phyloP scores from a whole-genome alignment of 352 stramenopile species.

The Aphanomyces cochlioides region DNA sequence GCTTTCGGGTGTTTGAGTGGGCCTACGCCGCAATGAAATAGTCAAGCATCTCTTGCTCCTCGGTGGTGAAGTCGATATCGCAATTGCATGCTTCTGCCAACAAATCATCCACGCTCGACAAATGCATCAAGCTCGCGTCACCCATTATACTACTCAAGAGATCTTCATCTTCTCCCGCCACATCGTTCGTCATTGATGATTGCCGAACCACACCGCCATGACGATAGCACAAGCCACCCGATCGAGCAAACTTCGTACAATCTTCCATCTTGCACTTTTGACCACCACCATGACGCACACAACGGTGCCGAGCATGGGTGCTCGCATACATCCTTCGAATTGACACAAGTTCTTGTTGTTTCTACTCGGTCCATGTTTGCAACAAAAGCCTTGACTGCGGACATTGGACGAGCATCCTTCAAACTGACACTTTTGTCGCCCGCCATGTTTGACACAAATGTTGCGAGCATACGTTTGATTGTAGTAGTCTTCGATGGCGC shows the following conservation, averaged over 20 bases:
- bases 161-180: too few relatives aligned
- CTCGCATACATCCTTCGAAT: background rate
- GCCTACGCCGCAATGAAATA: too few relatives aligned
- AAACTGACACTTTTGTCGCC: conserved; percentile 57
- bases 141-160: too few relatives aligned
- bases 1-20: too few relatives aligned
- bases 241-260: background rate
- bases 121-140: too few relatives aligned
- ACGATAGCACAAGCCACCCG: too few relatives aligned
- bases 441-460: conserved; percentile 72
- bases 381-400: conserved; percentile 62
- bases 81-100: too few relatives aligned
- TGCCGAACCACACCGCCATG: too few relatives aligned
- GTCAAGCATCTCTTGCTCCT: too few relatives aligned
- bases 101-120: too few relatives aligned
- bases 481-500: conserved; percentile 64
- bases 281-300: conserved; percentile 16
- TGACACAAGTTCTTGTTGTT: conserved; percentile 10
- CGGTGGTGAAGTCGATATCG: too few relatives aligned
- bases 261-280: conserved; percentile 10
- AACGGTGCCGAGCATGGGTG: background rate
- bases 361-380: conserved; percentile 42
- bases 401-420: conserved; percentile 69
- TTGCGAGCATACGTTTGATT: conserved; percentile 70
- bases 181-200: too few relatives aligned